Percentiles rank a stretch among this genome's conserved stretches.
Evolutionary conservation across 1,284 basidiomycete species (phyloP).

Genomic region (Fomitiporia mediterranea): DNA sequence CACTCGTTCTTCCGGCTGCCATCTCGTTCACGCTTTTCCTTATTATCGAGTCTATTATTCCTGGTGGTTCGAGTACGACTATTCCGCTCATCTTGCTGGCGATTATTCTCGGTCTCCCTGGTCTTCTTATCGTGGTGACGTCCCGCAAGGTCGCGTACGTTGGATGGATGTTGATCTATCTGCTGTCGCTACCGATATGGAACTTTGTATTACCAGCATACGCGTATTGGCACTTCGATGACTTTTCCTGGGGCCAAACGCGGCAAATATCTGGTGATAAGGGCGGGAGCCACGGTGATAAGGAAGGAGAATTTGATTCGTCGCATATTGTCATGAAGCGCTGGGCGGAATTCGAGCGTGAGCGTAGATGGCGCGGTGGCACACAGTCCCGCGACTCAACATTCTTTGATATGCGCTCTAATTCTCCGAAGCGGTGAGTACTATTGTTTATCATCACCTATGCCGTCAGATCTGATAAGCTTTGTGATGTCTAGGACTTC

Average conservation of each 20-base stretch:
- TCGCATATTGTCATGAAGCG: conserved; percentile 97
- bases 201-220: conserved; percentile 94
- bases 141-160: conserved; percentile 92
- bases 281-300: conserved; percentile 72
- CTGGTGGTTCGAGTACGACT: conserved; percentile 73
- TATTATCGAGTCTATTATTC: conserved; percentile 81
- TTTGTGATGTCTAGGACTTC: conserved; percentile 48
- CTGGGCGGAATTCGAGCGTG: conserved; percentile 98
- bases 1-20: conserved; percentile 93
- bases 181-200: conserved; percentile 92
- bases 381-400: conserved; percentile 79
- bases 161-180: conserved; percentile 96
- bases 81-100: conserved; percentile 94
- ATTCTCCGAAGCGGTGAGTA: conserved; percentile 57
- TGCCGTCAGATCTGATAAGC: conserved; percentile 14
- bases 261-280: conserved; percentile 79
- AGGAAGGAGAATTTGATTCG: conserved; percentile 95
- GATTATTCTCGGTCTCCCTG: conserved; percentile 93
- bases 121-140: conserved; percentile 90
- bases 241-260: conserved; percentile 99
- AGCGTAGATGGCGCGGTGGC: conserved; percentile 88
- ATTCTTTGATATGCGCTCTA: conserved; percentile 47
- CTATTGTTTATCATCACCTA: background rate
- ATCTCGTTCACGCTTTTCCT: conserved; percentile 96
- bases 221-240: conserved; percentile 99